Conservation (phyloP, 352 stramenopile genomes). For the Phytopythium vexans region DNA sequence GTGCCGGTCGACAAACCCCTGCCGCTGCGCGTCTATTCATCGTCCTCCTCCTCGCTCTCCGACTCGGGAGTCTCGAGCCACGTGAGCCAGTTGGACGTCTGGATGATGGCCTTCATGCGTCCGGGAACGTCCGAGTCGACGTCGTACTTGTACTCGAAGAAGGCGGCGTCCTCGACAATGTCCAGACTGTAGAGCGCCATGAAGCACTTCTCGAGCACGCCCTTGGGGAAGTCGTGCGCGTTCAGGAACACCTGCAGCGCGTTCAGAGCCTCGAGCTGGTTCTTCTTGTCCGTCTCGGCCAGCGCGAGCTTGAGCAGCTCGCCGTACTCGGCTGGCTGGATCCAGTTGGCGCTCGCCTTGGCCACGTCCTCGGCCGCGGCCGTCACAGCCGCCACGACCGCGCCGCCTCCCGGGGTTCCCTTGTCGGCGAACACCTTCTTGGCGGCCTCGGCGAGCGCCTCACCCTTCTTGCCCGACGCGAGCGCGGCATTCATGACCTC, state of each 20-base stretch:
- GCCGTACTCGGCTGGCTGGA: slow-evolving; percentile 56
- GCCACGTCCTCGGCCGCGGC: slow-evolving; percentile 55
- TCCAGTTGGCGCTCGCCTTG: slow-evolving; percentile 81
- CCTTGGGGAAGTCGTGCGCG: slow-evolving; percentile 73
- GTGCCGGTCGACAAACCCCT: not conserved
- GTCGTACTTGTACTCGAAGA: slow-evolving; percentile 89
- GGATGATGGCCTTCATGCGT: slow-evolving; percentile 82
- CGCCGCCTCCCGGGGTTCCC: slow-evolving; percentile 33
- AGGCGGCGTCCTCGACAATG: slow-evolving; percentile 74
- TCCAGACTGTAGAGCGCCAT: slow-evolving; percentile 84
- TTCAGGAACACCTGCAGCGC: slow-evolving; percentile 77
- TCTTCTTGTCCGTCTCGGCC: slow-evolving; percentile 43
- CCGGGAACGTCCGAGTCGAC: slow-evolving; percentile 64
- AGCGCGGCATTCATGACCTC: slow-evolving; percentile 62
- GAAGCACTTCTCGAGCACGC: slow-evolving; percentile 80
- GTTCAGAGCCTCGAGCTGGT: slow-evolving; percentile 73
- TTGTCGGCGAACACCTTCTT: slow-evolving; percentile 53
- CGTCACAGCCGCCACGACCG: slow-evolving; percentile 57
- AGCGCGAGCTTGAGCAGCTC: slow-evolving; percentile 57
- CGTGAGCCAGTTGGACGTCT: slow-evolving; percentile 77
- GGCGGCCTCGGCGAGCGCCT: slow-evolving; percentile 48
- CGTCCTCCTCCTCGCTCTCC: slow-evolving; percentile 69
- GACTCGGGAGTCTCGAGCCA: slow-evolving; percentile 80
- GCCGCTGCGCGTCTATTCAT: slow-evolving; percentile 59
- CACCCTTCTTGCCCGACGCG: slow-evolving; percentile 56